phyloP scores from a whole-genome alignment of 805 yeast genomes.

The Starmerella ratchasimensis region DNA sequence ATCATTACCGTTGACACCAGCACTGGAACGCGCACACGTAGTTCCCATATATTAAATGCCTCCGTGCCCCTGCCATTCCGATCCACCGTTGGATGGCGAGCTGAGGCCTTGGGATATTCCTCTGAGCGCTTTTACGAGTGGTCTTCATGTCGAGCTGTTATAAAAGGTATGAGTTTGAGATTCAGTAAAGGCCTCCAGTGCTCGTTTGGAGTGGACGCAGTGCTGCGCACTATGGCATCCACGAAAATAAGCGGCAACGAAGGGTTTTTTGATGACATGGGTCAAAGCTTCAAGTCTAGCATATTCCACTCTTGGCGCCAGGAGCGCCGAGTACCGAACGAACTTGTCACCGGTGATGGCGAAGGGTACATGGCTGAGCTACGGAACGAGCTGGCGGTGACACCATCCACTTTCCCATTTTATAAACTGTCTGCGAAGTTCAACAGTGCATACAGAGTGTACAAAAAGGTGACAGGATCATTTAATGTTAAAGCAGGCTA shows the following conservation, averaged over 20 bases:
- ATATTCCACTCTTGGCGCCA: constrained; percentile 32
- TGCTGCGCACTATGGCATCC: constrained; percentile 42
- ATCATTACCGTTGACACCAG: constrained; percentile 41
- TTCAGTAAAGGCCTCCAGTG: constrained; percentile 27
- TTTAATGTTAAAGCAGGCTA: constrained; percentile 16
- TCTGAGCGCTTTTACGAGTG: constrained; percentile 39
- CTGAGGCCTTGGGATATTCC: constrained; percentile 39
- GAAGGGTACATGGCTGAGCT: constrained; percentile 33
- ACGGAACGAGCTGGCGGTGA: constrained; percentile 33
- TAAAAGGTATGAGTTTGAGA: constrained; percentile 34
- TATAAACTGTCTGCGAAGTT: constrained; percentile 27
- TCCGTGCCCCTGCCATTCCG: constrained; percentile 38
- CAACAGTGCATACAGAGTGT: constrained; percentile 24
- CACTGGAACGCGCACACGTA: constrained; percentile 45
- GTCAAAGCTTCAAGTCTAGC: constrained; percentile 47
- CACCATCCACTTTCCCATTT: constrained; percentile 28
- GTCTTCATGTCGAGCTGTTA: constrained; percentile 41
- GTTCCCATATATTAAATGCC: constrained; percentile 41
- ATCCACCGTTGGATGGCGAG: constrained; percentile 32
- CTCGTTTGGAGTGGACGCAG: constrained; percentile 46
- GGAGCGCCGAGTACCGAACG: constrained; percentile 32
- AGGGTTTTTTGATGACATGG: constrained; percentile 44
- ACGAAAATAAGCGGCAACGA: constrained; percentile 37
- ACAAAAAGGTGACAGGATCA: constrained; percentile 7
- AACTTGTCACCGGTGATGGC: constrained; percentile 31